Evolutionary conservation across 352 stramenopile genomes (phyloP).

Genomic region (Pythium guiyangense): DNA sequence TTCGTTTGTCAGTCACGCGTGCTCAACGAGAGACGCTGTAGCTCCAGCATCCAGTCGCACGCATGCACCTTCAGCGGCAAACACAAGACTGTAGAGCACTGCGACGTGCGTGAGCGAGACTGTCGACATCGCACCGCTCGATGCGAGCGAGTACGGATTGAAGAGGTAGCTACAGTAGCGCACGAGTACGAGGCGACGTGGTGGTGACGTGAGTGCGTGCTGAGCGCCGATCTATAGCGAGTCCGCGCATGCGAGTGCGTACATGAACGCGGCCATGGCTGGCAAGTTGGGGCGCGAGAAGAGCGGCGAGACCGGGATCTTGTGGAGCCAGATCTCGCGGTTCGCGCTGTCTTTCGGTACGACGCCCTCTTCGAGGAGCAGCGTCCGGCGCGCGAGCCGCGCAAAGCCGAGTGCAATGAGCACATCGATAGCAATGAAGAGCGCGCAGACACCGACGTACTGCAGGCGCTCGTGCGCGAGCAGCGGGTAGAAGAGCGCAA

Average conservation of each 20-base stretch:
- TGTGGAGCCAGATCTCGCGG: constrained; percentile 67
- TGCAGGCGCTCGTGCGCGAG: constrained; percentile 14
- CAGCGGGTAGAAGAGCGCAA: constrained; percentile 53
- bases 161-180: constrained; percentile 41
- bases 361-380: constrained; percentile 45
- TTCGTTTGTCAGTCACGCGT: background rate
- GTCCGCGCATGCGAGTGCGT: constrained; percentile 1
- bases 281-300: constrained; percentile 44
- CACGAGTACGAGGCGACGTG: no score
- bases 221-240: background rate
- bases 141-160: constrained; percentile 74
- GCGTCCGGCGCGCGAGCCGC: constrained; percentile 39
- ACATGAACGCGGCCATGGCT: constrained; percentile 48
- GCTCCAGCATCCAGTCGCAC: background rate
- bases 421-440: constrained; percentile 56
- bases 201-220: no score
- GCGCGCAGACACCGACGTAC: constrained; percentile 22
- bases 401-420: constrained; percentile 53
- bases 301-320: constrained; percentile 67
- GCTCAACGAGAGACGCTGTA: background rate
- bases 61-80: constrained; percentile 50
- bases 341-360: constrained; percentile 22
- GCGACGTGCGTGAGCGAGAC: constrained; percentile 60
- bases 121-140: constrained; percentile 67
- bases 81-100: constrained; percentile 65